These are phyloP conservation scores for Microbotryum intermedium DNA, from an alignment of 1,284 basidiomycete genomes.

Conservation along the genomic window DNA sequence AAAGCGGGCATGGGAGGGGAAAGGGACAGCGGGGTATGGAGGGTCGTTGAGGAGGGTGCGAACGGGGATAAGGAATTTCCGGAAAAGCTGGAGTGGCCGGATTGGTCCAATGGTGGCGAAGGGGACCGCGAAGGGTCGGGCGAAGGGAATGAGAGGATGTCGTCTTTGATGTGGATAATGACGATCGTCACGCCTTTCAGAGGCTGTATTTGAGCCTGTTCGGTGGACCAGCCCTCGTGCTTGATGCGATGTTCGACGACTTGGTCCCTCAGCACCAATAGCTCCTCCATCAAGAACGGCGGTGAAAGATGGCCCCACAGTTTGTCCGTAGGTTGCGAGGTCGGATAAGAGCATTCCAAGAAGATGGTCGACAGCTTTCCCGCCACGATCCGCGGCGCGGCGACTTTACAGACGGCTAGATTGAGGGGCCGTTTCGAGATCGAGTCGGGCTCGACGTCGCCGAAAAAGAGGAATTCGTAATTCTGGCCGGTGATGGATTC, in stretches of 20 bases:
- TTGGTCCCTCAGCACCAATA: constrained; percentile 55
- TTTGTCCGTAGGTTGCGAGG: constrained; percentile 51
- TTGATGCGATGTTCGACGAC: constrained; percentile 44
- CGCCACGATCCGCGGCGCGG: constrained; percentile 43
- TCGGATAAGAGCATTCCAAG: constrained; percentile 73
- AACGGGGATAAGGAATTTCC: not conserved
- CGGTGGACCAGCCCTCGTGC: not conserved
- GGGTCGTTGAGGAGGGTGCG: not conserved
- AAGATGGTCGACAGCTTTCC: constrained; percentile 55
- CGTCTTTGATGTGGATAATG: constrained; percentile 73
- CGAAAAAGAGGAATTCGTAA: constrained; percentile 63
- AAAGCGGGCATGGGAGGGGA: constrained; percentile 9
- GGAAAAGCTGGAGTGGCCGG: not conserved
- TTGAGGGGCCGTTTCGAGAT: constrained; percentile 53
- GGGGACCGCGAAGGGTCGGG: not conserved
- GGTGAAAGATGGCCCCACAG: constrained; percentile 71
- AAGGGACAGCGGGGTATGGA: constrained; percentile 5
- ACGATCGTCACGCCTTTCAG: constrained; percentile 45
- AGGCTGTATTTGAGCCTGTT: not conserved
- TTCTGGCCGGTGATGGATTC: constrained; percentile 52
- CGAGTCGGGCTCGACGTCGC: constrained; percentile 48
- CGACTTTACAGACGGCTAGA: constrained; percentile 57
- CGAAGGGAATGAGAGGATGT: constrained; percentile 15
- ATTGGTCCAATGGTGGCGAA: no score
- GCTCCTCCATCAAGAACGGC: constrained; percentile 58